These are phyloP conservation scores for Rhodotorula sp. DNA, from an alignment of 1,284 basidiomycete genomes.

Conservation along the genomic window DNA sequence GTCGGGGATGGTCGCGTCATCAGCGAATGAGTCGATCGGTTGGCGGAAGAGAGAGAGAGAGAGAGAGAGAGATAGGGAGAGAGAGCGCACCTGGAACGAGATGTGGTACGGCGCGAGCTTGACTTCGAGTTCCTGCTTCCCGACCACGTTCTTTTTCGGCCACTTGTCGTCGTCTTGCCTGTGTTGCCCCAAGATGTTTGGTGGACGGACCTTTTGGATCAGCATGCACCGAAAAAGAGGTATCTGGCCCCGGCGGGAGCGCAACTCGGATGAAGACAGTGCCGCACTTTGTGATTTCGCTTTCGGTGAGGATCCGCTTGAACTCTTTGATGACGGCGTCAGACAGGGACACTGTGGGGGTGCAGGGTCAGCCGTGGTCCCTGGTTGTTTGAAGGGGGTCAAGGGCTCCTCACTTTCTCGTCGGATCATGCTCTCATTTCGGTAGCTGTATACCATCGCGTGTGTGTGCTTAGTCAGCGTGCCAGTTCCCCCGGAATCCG, in stretches of 20 bases:
- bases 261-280: not conserved
- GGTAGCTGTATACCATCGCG: slow-evolving; percentile 58
- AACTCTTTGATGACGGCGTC: slow-evolving; percentile 88
- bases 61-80: not conserved
- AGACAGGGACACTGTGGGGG: slow-evolving; percentile 79
- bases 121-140: slow-evolving; percentile 95
- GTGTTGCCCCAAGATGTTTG: too few species aligned
- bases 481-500: too few species aligned
- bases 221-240: too few species aligned
- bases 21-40: too few species aligned
- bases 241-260: too few species aligned
- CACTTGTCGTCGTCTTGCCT: slow-evolving; percentile 97
- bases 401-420: slow-evolving; percentile 99
- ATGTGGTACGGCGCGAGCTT: slow-evolving; percentile 93
- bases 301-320: slow-evolving; percentile 88
- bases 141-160: slow-evolving; percentile 98
- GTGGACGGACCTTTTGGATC: too few species aligned
- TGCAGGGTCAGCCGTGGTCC: too few species aligned
- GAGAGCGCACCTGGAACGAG: slow-evolving; percentile 78
- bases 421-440: slow-evolving; percentile 92
- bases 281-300: slow-evolving; percentile 88
- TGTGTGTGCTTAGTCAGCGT: too few species aligned
- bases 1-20: too few species aligned
- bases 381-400: too few species aligned
- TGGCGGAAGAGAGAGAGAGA: not conserved